These are phyloP conservation scores for Cicer chorassanicum DNA, from an alignment of 306 rosid genomes.

Conservation along the genomic window DNA sequence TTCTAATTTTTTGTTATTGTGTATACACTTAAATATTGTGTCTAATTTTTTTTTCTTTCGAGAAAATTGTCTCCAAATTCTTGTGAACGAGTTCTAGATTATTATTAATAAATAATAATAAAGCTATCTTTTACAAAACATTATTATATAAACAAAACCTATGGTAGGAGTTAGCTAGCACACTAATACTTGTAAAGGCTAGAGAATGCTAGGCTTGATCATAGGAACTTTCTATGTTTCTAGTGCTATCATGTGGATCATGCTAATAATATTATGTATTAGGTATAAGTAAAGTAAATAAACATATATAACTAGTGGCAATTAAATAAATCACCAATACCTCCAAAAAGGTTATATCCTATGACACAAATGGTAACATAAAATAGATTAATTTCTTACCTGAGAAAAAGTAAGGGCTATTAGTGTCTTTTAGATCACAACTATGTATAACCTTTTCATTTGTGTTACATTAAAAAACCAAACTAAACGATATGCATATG, in stretches of 20 bases:
- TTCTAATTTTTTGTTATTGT: too few species aligned
- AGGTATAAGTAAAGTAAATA: neutral
- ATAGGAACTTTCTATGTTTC: neutral
- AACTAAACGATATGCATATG: too few species aligned
- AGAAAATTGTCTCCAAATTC: too few species aligned
- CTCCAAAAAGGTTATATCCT: slow-evolving; percentile 16
- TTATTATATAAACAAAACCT: slow-evolving; percentile 36
- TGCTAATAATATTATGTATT: slow-evolving; percentile 3
- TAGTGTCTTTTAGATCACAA: slow-evolving; percentile 24
- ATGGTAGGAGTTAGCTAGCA: slow-evolving; percentile 37
- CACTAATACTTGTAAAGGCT: slow-evolving; percentile 53
- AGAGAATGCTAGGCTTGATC: slow-evolving; percentile 29
- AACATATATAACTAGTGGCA: slow-evolving; percentile 15
- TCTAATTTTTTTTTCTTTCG: too few species aligned
- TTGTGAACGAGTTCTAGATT: too few species aligned
- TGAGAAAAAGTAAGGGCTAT: slow-evolving; percentile 19
- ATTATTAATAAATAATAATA: too few species aligned
- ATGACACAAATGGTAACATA: slow-evolving; percentile 38
- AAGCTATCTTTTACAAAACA: neutral
- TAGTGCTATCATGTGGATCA: slow-evolving; percentile 35
- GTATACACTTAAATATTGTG: too few species aligned
- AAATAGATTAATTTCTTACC: slow-evolving; percentile 34
- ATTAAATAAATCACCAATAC: slow-evolving; percentile 34
- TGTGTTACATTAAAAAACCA: slow-evolving; percentile 7
- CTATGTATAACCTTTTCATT: neutral